These are phyloP conservation scores for Hygrophila difformis DNA, from an alignment of 257 asterid genomes.

Conservation along the genomic window DNA sequence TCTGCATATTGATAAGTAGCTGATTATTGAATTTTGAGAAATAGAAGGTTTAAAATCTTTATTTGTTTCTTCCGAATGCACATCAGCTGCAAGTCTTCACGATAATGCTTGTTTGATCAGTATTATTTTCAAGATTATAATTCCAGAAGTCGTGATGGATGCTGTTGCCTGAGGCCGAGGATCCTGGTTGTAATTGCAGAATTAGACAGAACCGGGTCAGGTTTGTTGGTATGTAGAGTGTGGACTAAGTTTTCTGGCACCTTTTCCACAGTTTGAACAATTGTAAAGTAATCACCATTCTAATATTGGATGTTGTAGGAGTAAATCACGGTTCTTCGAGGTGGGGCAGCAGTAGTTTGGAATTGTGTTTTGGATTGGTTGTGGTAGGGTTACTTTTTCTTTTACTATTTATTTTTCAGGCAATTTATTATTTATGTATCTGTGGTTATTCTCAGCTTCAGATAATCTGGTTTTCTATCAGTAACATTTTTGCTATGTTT, in stretches of 20 bases:
- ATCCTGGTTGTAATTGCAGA: constrained; percentile 11
- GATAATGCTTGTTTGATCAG: constrained; percentile 20
- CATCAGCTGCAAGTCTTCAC: constrained; percentile 9
- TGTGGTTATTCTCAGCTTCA: constrained; percentile 3
- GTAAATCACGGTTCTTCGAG: constrained; percentile 8
- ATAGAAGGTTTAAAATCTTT: neutral
- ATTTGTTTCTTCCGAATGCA: constrained; percentile 7
- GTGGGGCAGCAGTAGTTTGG: constrained; percentile 5
- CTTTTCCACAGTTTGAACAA: neutral
- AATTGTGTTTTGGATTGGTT: neutral
- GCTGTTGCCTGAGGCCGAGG: constrained; percentile 17
- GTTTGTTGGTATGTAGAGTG: no score
- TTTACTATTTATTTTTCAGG: neutral
- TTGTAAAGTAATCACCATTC: neutral
- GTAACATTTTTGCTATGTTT: neutral
- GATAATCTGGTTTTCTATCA: constrained; percentile 11
- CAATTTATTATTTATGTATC: neutral
- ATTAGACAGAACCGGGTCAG: constrained; percentile 9
- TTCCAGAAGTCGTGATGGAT: constrained; percentile 15
- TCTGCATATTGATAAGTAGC: neutral
- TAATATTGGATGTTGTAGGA: constrained; percentile 1
- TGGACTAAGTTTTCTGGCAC: no score
- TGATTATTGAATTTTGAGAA: neutral
- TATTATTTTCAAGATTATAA: constrained; percentile 16
- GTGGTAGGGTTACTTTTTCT: constrained; percentile 9